phyloP scores from a whole-genome alignment of 73 alveolate genomes.

The Paraurostyla sp. region DNA sequence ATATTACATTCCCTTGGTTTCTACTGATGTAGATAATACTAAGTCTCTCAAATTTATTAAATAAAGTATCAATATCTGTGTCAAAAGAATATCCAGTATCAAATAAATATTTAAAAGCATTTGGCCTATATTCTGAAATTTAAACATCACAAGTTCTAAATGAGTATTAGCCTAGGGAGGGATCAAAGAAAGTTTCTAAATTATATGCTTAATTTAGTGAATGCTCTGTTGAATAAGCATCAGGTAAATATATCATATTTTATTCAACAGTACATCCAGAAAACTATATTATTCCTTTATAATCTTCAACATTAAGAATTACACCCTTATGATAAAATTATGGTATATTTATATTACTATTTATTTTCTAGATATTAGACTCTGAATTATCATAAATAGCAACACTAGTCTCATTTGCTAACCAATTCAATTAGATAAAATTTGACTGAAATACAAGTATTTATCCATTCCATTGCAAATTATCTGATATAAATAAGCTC shows the following conservation, averaged over 20 bases:
- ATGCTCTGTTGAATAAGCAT: not conserved
- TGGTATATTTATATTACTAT: not conserved
- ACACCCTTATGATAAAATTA: slow-evolving; percentile 42
- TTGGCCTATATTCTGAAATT: not conserved
- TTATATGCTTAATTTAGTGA: not conserved
- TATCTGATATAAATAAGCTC: not conserved
- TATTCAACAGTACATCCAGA: not conserved
- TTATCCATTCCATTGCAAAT: not conserved
- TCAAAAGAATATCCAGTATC: not conserved
- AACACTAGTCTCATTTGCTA: not conserved
- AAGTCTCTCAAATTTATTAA: slow-evolving; percentile 22
- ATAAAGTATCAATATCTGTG: not conserved
- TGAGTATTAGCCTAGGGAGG: no score
- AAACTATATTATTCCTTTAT: slow-evolving; percentile 29
- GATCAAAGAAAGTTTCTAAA: not conserved
- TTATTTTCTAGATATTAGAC: not conserved
- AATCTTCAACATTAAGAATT: slow-evolving; percentile 53
- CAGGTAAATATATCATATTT: slow-evolving; percentile 3
- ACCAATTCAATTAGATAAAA: not conserved
- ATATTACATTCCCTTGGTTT: not conserved
- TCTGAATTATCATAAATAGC: not conserved
- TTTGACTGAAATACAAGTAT: not conserved
- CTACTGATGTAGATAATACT: slow-evolving; percentile 11
- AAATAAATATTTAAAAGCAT: not conserved
- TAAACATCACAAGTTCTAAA: not conserved